Conservation (phyloP, 306 rosid genomes). For the Bauhinia variegata region DNA sequence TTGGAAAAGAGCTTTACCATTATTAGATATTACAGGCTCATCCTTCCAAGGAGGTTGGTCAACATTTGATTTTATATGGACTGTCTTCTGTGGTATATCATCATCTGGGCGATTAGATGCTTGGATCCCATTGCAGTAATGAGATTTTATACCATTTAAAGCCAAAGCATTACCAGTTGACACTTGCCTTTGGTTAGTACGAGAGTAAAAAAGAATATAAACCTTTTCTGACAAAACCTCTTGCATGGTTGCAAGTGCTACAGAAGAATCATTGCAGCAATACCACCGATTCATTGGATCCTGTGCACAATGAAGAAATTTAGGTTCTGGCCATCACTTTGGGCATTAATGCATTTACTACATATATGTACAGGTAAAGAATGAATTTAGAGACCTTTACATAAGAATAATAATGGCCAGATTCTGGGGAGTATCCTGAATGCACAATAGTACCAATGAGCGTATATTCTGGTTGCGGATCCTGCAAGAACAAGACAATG, state of each 20-base stretch:
- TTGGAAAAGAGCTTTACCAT: conserved; percentile 56
- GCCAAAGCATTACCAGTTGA: conserved; percentile 49
- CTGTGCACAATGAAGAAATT: conserved; percentile 49
- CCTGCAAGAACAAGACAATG: conserved; percentile 55
- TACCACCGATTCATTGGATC: conserved; percentile 93
- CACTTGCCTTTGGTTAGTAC: conserved; percentile 72
- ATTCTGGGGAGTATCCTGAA: conserved; percentile 92
- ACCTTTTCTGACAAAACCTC: conserved; percentile 93
- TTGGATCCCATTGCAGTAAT: conserved; percentile 68
- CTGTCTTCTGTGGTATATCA: conserved; percentile 50
- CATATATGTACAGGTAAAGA: not conserved
- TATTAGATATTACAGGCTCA: conserved; percentile 48
- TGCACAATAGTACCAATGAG: conserved; percentile 98
- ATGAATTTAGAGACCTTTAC: conserved; percentile 65
- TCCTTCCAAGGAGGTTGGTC: conserved; percentile 65
- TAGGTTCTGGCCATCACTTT: conserved; percentile 24
- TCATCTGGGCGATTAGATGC: conserved; percentile 53
- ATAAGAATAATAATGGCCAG: conserved; percentile 98
- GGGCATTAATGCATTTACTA: conserved; percentile 3
- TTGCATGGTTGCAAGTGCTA: conserved; percentile 76
- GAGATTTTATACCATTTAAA: conserved; percentile 67
- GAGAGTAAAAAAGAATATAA: conserved; percentile 92
- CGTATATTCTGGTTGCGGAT: conserved; percentile 89
- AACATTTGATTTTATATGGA: conserved; percentile 44
- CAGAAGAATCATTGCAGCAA: conserved; percentile 88